Percentiles rank a stretch among this genome's conserved stretches.
Conservation (phyloP, 2,329 filamentous ascomycete genomes). For the Laburnicola sp. region DNA sequence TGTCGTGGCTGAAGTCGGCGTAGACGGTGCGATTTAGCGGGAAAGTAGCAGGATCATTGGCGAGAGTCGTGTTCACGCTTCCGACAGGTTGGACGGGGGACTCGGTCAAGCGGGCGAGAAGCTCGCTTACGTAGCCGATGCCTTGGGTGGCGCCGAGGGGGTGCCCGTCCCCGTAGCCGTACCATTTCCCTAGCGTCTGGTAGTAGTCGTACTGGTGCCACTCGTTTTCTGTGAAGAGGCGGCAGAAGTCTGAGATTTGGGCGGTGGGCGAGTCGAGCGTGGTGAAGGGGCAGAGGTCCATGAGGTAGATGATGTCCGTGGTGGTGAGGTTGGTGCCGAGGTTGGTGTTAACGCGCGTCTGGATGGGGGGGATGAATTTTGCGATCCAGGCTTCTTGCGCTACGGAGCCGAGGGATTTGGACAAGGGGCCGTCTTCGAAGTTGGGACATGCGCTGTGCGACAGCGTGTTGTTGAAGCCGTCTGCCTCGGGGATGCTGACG, state of each 20-base stretch:
- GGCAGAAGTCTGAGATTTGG: conserved; percentile 70
- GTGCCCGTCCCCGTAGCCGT: conserved; percentile 76
- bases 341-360: conserved; percentile 68
- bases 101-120: conserved; percentile 76
- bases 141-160: conserved; percentile 81
- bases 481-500: conserved; percentile 69
- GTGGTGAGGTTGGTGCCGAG: conserved; percentile 69
- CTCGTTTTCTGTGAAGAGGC: conserved; percentile 71
- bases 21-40: conserved; percentile 70
- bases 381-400: conserved; percentile 62
- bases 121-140: conserved; percentile 84
- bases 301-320: conserved; percentile 68
- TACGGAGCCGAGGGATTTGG: conserved; percentile 49
- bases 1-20: conserved; percentile 92
- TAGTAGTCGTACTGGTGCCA: conserved; percentile 83
- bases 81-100: conserved; percentile 72
- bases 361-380: conserved; percentile 69
- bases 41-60: conserved; percentile 68
- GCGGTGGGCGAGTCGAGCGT: conserved; percentile 65
- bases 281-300: conserved; percentile 87
- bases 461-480: conserved; percentile 76
- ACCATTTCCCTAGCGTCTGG: conserved; percentile 80
- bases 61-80: conserved; percentile 75
- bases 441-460: conserved; percentile 70
- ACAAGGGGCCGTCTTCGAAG: conserved; percentile 66